phyloP scores from a whole-genome alignment of 768 basidiomycete genomes.

The Gymnopilus junonius region DNA sequence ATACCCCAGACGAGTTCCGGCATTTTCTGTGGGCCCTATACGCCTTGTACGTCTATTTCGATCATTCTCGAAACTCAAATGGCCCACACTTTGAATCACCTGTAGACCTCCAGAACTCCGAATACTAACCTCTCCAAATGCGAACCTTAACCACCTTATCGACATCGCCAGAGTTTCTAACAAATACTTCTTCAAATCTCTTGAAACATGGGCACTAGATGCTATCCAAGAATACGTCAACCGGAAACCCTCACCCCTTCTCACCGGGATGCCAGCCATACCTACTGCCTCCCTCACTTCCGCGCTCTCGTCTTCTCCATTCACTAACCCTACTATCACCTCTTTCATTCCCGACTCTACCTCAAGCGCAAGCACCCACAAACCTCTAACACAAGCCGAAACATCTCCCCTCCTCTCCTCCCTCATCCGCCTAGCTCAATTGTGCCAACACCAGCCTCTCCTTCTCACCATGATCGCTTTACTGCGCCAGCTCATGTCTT shows the following conservation, averaged over 20 bases:
- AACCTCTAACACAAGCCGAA: constrained; percentile 25
- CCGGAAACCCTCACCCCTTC: constrained; percentile 54
- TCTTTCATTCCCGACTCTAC: constrained; percentile 4
- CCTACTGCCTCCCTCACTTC: constrained; percentile 35
- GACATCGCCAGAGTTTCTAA: constrained; percentile 68
- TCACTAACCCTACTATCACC: neutral
- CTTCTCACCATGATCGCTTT: constrained; percentile 62
- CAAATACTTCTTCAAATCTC: constrained; percentile 76
- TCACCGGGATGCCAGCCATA: constrained; percentile 44
- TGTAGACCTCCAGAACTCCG: constrained; percentile 68
- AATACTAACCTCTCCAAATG: constrained; percentile 46
- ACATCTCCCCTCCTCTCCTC: constrained; percentile 57
- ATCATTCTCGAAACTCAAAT: neutral
- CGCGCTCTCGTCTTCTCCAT: constrained; percentile 4
- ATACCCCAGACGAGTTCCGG: constrained; percentile 67
- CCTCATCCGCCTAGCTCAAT: constrained; percentile 67
- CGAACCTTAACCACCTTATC: constrained; percentile 50
- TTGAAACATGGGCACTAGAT: constrained; percentile 78
- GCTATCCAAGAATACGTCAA: constrained; percentile 73
- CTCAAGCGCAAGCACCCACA: neutral
- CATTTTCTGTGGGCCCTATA: constrained; percentile 81
- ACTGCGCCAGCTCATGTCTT: constrained; percentile 63
- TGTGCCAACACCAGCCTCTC: constrained; percentile 65
- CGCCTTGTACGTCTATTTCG: constrained; percentile 57
- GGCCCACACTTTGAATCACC: neutral